phyloP scores from a whole-genome alignment of 768 basidiomycete species.

The Hypholoma fasciculare region DNA sequence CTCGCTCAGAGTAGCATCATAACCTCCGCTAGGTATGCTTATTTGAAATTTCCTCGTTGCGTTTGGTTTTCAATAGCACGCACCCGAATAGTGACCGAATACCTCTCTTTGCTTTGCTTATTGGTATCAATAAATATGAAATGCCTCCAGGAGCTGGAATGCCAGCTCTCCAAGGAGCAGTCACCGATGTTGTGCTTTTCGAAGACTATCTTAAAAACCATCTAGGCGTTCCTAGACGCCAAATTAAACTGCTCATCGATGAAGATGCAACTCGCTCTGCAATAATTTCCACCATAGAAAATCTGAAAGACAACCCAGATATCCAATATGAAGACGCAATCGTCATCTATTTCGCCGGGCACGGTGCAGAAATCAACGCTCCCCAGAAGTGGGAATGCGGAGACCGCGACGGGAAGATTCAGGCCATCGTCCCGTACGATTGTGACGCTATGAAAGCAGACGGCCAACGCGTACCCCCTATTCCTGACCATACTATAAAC shows the following conservation, averaged over 20 bases:
- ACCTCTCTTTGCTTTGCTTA: slow-evolving; percentile 9
- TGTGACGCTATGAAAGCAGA: neutral
- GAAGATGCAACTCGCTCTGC: slow-evolving; percentile 4
- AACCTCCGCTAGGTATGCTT: too few species aligned
- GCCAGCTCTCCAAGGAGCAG: slow-evolving; percentile 8
- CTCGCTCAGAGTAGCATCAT: too few species aligned
- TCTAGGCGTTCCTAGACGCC: slow-evolving; percentile 1
- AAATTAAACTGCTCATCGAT: slow-evolving; percentile 5
- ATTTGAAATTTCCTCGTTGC: too few species aligned
- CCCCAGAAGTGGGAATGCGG: neutral
- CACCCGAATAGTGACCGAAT: neutral
- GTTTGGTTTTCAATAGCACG: too few species aligned
- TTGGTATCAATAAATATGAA: slow-evolving; percentile 13
- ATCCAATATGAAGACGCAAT: slow-evolving; percentile 11
- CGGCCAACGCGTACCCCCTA: neutral
- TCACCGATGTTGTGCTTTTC: slow-evolving; percentile 4
- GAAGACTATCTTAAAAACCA: neutral
- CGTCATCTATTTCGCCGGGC: slow-evolving; percentile 15
- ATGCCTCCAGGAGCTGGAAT: neutral
- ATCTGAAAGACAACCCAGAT: neutral
- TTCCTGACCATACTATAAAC: slow-evolving; percentile 11
- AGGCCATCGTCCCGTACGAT: slow-evolving; percentile 15
- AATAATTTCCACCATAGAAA: slow-evolving; percentile 7
- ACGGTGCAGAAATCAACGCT: slow-evolving; percentile 3
- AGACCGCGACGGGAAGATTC: neutral